Base-by-base conservation (phyloP, 2,329 filamentous ascomycete genomes). In the Madurella fahalii region DNA sequence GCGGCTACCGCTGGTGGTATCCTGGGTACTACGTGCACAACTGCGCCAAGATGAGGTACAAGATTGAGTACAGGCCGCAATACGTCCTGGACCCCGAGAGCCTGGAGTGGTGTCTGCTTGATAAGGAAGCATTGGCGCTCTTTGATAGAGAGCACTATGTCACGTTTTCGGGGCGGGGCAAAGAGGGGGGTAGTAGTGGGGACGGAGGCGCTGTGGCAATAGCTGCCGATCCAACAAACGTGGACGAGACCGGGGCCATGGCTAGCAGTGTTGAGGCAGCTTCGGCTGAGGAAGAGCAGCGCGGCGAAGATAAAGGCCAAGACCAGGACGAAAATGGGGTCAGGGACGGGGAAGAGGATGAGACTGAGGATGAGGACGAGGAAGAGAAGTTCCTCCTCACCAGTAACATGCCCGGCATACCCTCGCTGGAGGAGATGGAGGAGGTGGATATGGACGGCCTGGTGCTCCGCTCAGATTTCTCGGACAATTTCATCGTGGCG, bases 1-100 rank as follows among this genome's bases (percentile, higher is more conserved):
- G 75, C 5, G 85, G 82, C 0, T 91, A 92, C 63, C 73, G 79
- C 42, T 90, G 83, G 76, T 94, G 90, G 80, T 94, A 93, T 70
- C 86, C 79, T 5, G 85, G 89, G 5, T 93, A 84, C 69, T 94
- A 93, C 64, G 93, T 94, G 56, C 88, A 92, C 68, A 83, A 74
- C 52, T 93, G 89, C 64, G 77, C 81, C 50, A 94, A 94, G 74
- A 93, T 94, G 89, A 78, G 79, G 62, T 94, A 94, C 74, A 94
- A 94, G 74, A 86, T 85, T 54, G 86, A 91, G 65, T 94, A 89
- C 67, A 76, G 78, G 11, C 89, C 88, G 1, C 87, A 90, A 65
- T 82, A 85, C 64, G 78, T 94, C 11, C 77, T 93, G 11, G 86
- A 92, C 60, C 86, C 87, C 0, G 81, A 84, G 58, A 79, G 77